Base-by-base conservation (phyloP, 2,329 filamentous ascomycete species). In the Arthrobotrys iridis region DNA sequence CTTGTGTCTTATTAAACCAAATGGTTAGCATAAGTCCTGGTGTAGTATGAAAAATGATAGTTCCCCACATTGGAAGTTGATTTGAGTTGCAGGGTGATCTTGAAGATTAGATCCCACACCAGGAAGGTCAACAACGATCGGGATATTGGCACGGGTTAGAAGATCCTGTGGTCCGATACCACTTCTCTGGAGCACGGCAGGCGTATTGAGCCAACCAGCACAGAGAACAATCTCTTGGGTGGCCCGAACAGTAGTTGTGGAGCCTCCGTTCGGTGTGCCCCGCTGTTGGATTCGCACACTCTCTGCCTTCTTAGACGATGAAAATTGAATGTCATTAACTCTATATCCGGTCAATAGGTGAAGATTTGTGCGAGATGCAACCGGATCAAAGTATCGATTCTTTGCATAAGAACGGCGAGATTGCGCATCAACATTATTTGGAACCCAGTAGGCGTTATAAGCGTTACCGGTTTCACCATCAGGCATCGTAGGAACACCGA, bases 71-170 rank as follows among this genome's bases (percentile, higher is more conserved):
- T 74, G 52, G 55, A 66, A 74, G 20, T 37, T 74, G 7, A 74
- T 74, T 33, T 67, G 70, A 13, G 60, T 48, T 8, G 79, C 77
- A 3, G 81, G 80, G 45, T 85, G 83, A 50, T 85, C 84, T 30
- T 84, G 82, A 18, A 85, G 81, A 74, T 85, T 85, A 48, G 83
- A 80, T 1, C 86, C 86, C 0, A 87, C 86, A 0, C 83, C 84
- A 0, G 85, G 84, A 0, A 85, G 80, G 55, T 86, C 82, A 0
- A 83, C 80, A 0, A 86, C 66, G 0, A 83, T 77, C 0, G 80
- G 76, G n/a, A 87, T 84, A 0, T 80, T 80, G 13, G 83, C 79
- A 3, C 77, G 76, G 0, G 80, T 59, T 4, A 87, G 78, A 0
- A 83, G 77, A 1, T 79, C 77, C 10, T 78, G 77, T 3, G 81